Conservation (phyloP, 23 red algal species). For the Cyanidium caldarium region DNA sequence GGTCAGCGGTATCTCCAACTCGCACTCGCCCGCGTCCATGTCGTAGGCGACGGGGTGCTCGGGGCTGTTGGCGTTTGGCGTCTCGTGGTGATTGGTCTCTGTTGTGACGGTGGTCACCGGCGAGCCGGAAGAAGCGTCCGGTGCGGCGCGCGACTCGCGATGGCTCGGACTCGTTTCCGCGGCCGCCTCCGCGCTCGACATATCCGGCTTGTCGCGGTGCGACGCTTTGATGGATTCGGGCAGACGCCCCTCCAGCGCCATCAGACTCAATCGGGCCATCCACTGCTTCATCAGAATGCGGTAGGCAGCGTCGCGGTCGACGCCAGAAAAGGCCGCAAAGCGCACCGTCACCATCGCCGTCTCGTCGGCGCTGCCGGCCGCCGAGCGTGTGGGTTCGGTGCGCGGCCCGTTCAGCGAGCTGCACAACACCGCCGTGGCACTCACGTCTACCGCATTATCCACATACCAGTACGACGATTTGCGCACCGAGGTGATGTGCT, state of each 20-base stretch:
- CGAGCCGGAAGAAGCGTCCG: background rate
- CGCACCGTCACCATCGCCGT: background rate
- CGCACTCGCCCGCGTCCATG: background rate
- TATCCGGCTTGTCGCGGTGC: background rate
- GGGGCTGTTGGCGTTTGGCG: background rate
- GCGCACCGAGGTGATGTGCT: background rate
- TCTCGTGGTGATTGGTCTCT: background rate
- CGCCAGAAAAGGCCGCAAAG: background rate
- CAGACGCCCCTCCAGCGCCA: background rate
- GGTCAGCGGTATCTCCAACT: background rate
- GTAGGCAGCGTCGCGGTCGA: background rate
- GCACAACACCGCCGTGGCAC: background rate
- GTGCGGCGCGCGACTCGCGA: background rate
- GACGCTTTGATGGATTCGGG: background rate
- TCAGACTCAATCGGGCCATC: constrained; percentile 5
- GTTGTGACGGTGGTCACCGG: too few relatives aligned
- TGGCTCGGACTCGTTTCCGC: background rate
- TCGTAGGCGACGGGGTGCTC: background rate
- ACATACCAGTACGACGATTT: constrained; percentile 3
- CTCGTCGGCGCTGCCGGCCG: too few relatives aligned
- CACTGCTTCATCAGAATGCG: background rate
- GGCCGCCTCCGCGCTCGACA: background rate
- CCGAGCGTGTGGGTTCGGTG: background rate
- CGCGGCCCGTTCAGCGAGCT: background rate
- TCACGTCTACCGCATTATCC: background rate